These are phyloP conservation scores for Corinectria fuckeliana DNA, from an alignment of 2,329 filamentous ascomycete genomes.

Conservation along the genomic window DNA sequence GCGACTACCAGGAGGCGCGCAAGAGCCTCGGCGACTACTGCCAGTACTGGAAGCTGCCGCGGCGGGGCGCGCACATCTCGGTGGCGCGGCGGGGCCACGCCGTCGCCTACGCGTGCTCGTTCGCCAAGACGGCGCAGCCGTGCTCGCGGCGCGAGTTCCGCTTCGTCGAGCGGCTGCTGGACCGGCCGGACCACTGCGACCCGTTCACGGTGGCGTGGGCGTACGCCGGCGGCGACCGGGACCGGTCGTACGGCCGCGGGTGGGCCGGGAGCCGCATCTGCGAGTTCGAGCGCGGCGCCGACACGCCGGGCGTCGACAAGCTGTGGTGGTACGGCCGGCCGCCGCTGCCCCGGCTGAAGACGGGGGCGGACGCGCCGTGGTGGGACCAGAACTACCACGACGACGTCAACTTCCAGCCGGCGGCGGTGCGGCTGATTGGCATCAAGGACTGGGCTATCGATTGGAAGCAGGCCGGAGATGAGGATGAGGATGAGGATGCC, in stretches of 20 bases:
- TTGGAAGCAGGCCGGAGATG: not conserved
- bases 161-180: not conserved
- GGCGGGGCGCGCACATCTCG: constrained; percentile 3
- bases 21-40: constrained; percentile 8
- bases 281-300: not conserved
- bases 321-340: not conserved
- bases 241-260: constrained; percentile 4
- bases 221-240: not conserved
- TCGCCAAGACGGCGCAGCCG: too few relatives aligned
- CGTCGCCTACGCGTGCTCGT: constrained; percentile 6
- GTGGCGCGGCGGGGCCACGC: constrained; percentile 6
- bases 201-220: not conserved
- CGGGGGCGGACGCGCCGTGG: not conserved
- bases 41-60: not conserved
- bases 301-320: not conserved
- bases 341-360: not conserved
- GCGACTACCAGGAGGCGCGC: constrained; percentile 7
- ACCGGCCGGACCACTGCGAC: not conserved
- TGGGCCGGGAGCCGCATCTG: constrained; percentile 6
- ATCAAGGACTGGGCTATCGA: not conserved
- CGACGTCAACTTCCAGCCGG: not conserved
- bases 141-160: not conserved
- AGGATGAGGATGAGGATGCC: not conserved
- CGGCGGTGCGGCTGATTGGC: not conserved
- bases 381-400: not conserved